These are phyloP conservation scores for Lepidium didymum DNA, from an alignment of 345 rosid genomes.

Conservation along the genomic window DNA sequence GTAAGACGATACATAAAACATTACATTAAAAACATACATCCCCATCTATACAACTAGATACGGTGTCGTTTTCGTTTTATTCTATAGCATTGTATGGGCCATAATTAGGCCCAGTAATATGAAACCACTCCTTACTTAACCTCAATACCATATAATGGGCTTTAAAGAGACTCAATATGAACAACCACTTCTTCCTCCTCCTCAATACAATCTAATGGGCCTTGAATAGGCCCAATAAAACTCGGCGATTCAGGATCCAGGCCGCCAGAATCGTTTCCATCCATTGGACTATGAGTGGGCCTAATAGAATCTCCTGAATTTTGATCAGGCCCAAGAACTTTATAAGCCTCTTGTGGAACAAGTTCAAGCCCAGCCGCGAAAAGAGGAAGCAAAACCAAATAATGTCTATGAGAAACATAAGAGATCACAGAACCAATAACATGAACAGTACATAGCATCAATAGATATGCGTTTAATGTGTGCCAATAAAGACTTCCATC, in stretches of 20 bases:
- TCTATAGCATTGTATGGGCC: not conserved
- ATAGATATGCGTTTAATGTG: slow-evolving; percentile 3
- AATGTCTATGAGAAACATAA: slow-evolving; percentile 1
- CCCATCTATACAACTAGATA: not conserved
- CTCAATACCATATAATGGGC: not conserved
- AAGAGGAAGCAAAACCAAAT: slow-evolving; percentile 21
- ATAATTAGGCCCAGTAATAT: not conserved
- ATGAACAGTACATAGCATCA: slow-evolving; percentile 6
- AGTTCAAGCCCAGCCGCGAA: slow-evolving; percentile 21
- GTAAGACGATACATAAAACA: not conserved
- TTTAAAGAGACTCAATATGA: not conserved
- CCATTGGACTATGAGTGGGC: not conserved
- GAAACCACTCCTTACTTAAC: not conserved
- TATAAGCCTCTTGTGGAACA: slow-evolving; percentile 17
- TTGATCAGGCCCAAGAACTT: not conserved
- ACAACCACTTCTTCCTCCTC: not conserved
- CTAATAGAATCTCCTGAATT: not conserved
- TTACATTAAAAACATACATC: not conserved
- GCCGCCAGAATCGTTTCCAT: not conserved
- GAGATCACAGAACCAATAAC: slow-evolving; percentile 8
- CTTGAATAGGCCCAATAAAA: not conserved
- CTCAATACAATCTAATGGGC: not conserved
- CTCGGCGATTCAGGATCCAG: not conserved
- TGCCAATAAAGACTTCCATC: slow-evolving; percentile 24
- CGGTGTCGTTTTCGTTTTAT: not conserved